Conservation (phyloP, 2,329 filamentous ascomycete species). For the Cryphonectria carpinicola region DNA sequence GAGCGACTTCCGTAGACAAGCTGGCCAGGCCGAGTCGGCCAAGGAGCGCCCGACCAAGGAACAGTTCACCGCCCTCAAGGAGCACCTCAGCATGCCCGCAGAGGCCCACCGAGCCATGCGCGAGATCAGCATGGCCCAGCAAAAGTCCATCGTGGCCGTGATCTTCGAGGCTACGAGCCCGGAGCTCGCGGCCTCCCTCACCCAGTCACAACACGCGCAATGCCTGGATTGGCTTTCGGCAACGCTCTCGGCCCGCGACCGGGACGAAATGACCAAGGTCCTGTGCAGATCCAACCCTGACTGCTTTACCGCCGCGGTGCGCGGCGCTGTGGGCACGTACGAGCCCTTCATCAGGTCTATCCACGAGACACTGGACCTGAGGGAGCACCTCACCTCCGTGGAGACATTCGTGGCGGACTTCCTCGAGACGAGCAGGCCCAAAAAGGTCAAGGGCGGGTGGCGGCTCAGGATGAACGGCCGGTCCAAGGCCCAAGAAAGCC, state of each 20-base stretch:
- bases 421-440: slow-evolving; percentile 61
- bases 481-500: slow-evolving; percentile 39
- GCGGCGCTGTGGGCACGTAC: slow-evolving; percentile 68
- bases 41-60: slow-evolving; percentile 63
- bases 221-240: slow-evolving; percentile 73
- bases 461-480: slow-evolving; percentile 48
- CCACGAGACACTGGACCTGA: slow-evolving; percentile 73
- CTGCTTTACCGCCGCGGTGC: slow-evolving; percentile 69
- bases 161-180: slow-evolving; percentile 64
- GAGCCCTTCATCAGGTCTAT: slow-evolving; percentile 75
- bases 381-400: slow-evolving; percentile 67
- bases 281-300: slow-evolving; percentile 73
- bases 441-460: slow-evolving; percentile 45
- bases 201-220: slow-evolving; percentile 63
- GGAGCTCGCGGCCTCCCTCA: slow-evolving; percentile 50
- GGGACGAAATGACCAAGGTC: slow-evolving; percentile 69
- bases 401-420: slow-evolving; percentile 74
- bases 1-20: slow-evolving; percentile 67
- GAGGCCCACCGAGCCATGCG: slow-evolving; percentile 63
- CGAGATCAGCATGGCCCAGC: slow-evolving; percentile 52
- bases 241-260: slow-evolving; percentile 72
- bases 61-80: slow-evolving; percentile 63
- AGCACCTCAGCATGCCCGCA: slow-evolving; percentile 57
- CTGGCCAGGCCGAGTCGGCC: slow-evolving; percentile 66
- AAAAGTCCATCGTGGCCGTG: slow-evolving; percentile 65